Evolutionary conservation across 768 basidiomycete genomes (phyloP).

Genomic region (Leccinum aurantiacum): DNA sequence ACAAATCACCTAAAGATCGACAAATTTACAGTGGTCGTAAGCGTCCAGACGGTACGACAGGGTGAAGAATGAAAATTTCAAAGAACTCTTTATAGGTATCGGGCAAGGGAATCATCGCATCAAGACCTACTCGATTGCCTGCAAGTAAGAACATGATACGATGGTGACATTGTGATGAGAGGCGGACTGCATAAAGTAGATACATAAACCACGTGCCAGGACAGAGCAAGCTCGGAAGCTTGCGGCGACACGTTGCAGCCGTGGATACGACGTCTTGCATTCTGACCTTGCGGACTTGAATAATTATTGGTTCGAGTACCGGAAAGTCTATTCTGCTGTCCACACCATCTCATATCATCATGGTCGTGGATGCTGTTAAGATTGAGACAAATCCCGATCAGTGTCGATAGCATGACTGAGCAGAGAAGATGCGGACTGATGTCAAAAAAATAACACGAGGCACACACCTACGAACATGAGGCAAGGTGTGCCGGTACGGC

Average conservation of each 20-base stretch:
- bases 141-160: constrained; percentile 8
- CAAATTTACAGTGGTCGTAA: constrained; percentile 3
- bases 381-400: background rate
- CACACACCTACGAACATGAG: constrained; percentile 10
- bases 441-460: constrained; percentile 14
- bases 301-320: background rate
- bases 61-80: background rate
- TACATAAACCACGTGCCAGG: constrained; percentile 17
- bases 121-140: background rate
- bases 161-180: constrained; percentile 23
- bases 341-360: background rate
- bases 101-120: background rate
- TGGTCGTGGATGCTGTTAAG: background rate
- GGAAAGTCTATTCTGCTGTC: background rate
- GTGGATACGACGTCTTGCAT: constrained; percentile 3
- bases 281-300: constrained; percentile 2
- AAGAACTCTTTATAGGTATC: constrained; percentile 19
- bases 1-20: constrained; percentile 4
- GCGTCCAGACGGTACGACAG: constrained; percentile 15
- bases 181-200: constrained; percentile 18
- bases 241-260: constrained; percentile 26
- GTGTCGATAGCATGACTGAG: background rate
- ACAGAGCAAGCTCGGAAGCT: constrained; percentile 28
- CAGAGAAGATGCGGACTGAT: background rate
- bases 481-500: constrained; percentile 2